Evolutionary conservation across 1,284 basidiomycete genomes (phyloP).

Genomic region (Mycosarcoma maydis): DNA sequence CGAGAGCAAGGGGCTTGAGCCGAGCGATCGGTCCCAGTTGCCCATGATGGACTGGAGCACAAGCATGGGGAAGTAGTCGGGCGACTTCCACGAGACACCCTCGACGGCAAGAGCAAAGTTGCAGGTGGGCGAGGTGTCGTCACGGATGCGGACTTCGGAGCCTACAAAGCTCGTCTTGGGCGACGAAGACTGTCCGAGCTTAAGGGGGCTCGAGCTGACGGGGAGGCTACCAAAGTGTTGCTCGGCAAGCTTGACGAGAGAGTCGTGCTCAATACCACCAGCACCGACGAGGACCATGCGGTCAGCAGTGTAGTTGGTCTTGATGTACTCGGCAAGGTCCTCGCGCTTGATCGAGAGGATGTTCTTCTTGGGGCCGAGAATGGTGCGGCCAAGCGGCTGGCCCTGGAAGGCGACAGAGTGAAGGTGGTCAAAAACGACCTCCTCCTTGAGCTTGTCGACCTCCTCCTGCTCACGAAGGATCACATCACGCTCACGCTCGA

Average conservation of each 20-base stretch:
- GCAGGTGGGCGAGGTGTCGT: slow-evolving; percentile 86
- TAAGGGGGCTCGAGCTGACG: slow-evolving; percentile 85
- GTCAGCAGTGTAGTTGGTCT: slow-evolving; percentile 97
- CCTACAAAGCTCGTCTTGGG: slow-evolving; percentile 82
- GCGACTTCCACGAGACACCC: slow-evolving; percentile 96
- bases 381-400: slow-evolving; percentile 94
- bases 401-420: slow-evolving; percentile 96
- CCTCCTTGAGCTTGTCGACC: slow-evolving; percentile 97
- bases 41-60: slow-evolving; percentile 98
- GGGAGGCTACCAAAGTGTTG: slow-evolving; percentile 92
- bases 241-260: slow-evolving; percentile 93
- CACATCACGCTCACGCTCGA: slow-evolving; percentile 96
- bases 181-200: slow-evolving; percentile 74
- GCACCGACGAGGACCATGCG: slow-evolving; percentile 98
- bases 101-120: slow-evolving; percentile 97
- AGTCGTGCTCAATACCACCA: slow-evolving; percentile 90
- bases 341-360: slow-evolving; percentile 94
- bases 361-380: slow-evolving; percentile 95
- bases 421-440: slow-evolving; percentile 98
- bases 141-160: slow-evolving; percentile 93
- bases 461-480: slow-evolving; percentile 98
- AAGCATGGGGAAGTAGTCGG: slow-evolving; percentile 99
- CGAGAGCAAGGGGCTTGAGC: slow-evolving; percentile 86
- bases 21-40: slow-evolving; percentile 98
- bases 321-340: slow-evolving; percentile 90